Evolutionary conservation across 2,329 filamentous ascomycete species (phyloP).

Genomic region (Triangularia setosa): DNA sequence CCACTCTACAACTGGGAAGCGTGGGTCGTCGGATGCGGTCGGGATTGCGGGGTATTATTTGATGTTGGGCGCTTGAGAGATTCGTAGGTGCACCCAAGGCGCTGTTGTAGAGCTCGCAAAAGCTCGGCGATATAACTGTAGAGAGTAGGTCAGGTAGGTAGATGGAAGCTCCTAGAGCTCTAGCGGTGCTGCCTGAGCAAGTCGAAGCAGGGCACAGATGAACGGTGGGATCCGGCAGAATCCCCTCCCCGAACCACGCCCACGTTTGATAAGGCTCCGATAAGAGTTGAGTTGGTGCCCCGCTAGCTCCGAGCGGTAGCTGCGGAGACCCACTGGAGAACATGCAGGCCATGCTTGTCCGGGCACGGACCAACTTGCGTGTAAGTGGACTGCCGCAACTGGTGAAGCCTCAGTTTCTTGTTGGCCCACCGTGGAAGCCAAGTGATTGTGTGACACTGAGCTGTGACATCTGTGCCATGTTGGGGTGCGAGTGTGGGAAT

Average conservation of each 20-base stretch:
- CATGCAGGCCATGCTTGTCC: slow-evolving; percentile 1
- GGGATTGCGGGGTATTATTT: not conserved
- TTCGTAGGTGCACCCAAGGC: too few relatives aligned
- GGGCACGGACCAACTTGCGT: not conserved
- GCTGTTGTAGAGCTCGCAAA: not conserved
- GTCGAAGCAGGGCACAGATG: not conserved
- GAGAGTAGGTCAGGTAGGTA: not conserved
- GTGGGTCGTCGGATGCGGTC: not conserved
- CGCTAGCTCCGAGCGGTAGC: not conserved
- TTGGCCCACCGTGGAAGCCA: not conserved
- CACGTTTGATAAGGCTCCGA: not conserved
- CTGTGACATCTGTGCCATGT: not conserved
- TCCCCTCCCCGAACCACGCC: not conserved
- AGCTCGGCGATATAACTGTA: not conserved
- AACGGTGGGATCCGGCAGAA: slow-evolving; percentile 6
- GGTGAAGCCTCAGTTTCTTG: not conserved
- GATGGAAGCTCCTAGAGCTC: not conserved
- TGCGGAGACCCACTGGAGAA: not conserved
- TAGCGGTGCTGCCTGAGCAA: not conserved
- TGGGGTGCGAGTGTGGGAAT: not conserved
- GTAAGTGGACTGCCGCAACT: not conserved
- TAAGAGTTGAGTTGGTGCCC: not conserved
- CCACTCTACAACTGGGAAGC: not conserved
- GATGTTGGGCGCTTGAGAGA: not conserved
- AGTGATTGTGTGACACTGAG: not conserved